These are phyloP conservation scores for Rhododendron kiyosumense DNA, from an alignment of 148 eudicot genomes.

Conservation along the genomic window DNA sequence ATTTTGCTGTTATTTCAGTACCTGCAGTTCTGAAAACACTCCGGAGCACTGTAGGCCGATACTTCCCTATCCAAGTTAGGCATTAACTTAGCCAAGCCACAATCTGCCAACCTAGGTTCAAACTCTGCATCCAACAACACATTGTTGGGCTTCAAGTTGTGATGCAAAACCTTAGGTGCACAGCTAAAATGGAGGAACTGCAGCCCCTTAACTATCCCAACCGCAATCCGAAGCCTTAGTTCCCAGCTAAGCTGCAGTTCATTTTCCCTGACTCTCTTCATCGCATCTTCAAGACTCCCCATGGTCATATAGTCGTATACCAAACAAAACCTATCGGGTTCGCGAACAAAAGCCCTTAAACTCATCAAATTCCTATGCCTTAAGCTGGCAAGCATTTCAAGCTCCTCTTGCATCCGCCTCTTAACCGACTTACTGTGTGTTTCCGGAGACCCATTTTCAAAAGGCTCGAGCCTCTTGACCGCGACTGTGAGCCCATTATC, in stretches of 20 bases:
- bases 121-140: constrained; percentile 72
- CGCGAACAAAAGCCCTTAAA: constrained; percentile 68
- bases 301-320: constrained; percentile 67
- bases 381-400: constrained; percentile 55
- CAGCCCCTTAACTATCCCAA: constrained; percentile 72
- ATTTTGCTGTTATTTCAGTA: constrained; percentile 6
- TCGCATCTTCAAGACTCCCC: constrained; percentile 73
- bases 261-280: constrained; percentile 56
- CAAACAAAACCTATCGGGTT: constrained; percentile 42
- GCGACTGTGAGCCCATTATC: constrained; percentile 72
- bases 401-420: constrained; percentile 60
- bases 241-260: constrained; percentile 74
- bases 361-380: constrained; percentile 83
- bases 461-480: constrained; percentile 66
- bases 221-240: constrained; percentile 66
- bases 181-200: constrained; percentile 75
- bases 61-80: constrained; percentile 40
- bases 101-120: constrained; percentile 75
- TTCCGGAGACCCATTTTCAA: constrained; percentile 32
- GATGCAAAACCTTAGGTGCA: constrained; percentile 54
- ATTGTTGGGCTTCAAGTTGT: constrained; percentile 76
- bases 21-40: constrained; percentile 68
- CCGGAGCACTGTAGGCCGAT: constrained; percentile 65
- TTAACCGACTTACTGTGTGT: constrained; percentile 37
- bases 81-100: constrained; percentile 58